These are phyloP conservation scores for Tephrocybe sp. DNA, from an alignment of 768 basidiomycete species.

Conservation along the genomic window DNA sequence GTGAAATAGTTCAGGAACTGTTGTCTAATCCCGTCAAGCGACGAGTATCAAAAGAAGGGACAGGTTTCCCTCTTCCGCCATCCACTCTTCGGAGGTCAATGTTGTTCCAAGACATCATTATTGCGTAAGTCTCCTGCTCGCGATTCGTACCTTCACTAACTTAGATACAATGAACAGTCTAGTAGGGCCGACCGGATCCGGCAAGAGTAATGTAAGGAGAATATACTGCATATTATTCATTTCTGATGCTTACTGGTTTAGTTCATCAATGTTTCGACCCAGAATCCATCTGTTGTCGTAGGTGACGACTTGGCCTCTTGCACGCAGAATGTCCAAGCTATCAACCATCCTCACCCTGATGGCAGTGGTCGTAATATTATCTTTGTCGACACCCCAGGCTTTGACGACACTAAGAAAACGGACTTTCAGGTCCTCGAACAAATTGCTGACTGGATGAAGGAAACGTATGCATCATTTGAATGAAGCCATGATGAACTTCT, in stretches of 20 bases:
- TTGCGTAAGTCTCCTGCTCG: slow-evolving; percentile 14
- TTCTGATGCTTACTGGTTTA: slow-evolving; percentile 2
- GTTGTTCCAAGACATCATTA: slow-evolving; percentile 15
- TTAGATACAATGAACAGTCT: slow-evolving; percentile 15
- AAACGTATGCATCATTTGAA: slow-evolving; percentile 18
- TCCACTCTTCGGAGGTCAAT: background rate
- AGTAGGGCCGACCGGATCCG: slow-evolving; percentile 28
- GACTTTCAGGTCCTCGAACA: slow-evolving; percentile 24
- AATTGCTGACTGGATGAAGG: slow-evolving; percentile 25
- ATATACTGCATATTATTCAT: background rate
- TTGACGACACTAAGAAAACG: slow-evolving; percentile 23
- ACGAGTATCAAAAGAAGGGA: background rate
- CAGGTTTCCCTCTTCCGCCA: background rate
- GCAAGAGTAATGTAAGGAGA: slow-evolving; percentile 27
- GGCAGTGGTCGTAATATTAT: slow-evolving; percentile 19
- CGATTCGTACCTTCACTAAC: background rate
- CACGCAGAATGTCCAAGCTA: slow-evolving; percentile 19
- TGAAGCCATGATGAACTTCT: background rate
- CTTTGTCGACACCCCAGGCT: slow-evolving; percentile 29
- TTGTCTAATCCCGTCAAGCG: background rate
- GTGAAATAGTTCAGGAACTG: background rate
- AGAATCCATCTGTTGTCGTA: slow-evolving; percentile 6
- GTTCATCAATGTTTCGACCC: slow-evolving; percentile 24
- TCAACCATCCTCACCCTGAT: slow-evolving; percentile 19
- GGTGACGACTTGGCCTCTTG: slow-evolving; percentile 22